A percentile compares a stretch with the other conserved stretches of the same genome.
Evolutionary conservation across 179 eudicot species (phyloP).

Genomic region (Beta macrorhiza): DNA sequence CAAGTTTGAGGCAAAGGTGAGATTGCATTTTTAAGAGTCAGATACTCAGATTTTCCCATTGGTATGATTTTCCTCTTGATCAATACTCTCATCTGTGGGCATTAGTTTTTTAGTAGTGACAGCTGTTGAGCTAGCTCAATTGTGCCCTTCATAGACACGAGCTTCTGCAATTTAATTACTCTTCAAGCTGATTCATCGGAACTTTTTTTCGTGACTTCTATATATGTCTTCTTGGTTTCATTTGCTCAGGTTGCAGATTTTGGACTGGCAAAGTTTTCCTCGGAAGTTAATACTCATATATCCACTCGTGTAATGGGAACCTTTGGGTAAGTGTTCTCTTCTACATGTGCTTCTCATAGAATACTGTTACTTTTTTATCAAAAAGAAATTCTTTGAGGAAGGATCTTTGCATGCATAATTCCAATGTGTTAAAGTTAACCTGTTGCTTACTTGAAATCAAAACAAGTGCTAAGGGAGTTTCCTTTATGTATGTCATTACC

Average conservation of each 20-base stretch:
- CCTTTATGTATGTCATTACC: conserved; percentile 12
- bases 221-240: not conserved
- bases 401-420: not conserved
- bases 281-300: conserved; percentile 77
- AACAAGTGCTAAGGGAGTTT: conserved; percentile 2
- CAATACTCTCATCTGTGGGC: not conserved
- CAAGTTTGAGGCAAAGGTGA: conserved; percentile 90
- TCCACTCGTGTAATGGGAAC: conserved; percentile 98
- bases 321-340: conserved; percentile 56
- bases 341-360: not conserved
- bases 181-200: not conserved
- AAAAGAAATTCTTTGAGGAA: not conserved
- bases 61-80: not conserved
- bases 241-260: conserved; percentile 82
- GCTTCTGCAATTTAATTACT: not conserved
- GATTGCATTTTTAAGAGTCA: not conserved
- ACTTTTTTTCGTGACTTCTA: not conserved
- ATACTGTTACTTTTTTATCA: not conserved
- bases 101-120: not conserved
- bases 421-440: not conserved
- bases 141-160: not conserved
- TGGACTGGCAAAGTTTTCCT: conserved; percentile 83
- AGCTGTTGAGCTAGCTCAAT: not conserved
- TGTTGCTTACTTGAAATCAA: not conserved
- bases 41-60: not conserved